Base-by-base conservation (phyloP, 805 yeast species). In the Candida morakotiae region DNA sequence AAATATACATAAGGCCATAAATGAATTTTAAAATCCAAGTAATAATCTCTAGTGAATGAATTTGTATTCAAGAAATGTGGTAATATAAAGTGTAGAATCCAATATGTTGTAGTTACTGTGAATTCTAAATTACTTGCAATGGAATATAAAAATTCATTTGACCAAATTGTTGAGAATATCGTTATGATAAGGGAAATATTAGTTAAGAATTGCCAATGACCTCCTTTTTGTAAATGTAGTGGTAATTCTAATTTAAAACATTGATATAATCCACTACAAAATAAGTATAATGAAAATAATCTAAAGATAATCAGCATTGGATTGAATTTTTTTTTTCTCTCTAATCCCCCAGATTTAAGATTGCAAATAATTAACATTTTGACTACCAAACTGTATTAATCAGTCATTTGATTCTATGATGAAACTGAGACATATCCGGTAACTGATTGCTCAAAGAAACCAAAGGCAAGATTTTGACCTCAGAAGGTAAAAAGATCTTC, bases 151-250 rank as follows among this genome's bases (percentile, higher is more conserved):
- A 21, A 20, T n/a, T 5, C 6, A 14, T 24, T 24, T n/a, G 23
- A 3, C 5, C 5, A 18, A 4, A 23, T 7, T 11, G 21, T 17
- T 4, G 4, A 33, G 4, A 33, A 5, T n/a, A 33, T n/a, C 2
- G 36, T 33, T 17, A 36, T 22, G 3, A 44, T 20, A 26, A 54
- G 39, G 24, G 52, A 42, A 25, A 45, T 17, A 28, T 54, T 54
- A 34, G 62, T 56, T 21, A 56, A 31, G 41, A 54, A 56, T 37
- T 55, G 59, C 31, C 37, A 44, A 17, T 51, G 47, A 4, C 58
- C 57, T 1, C 52, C 59, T 19, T 42, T 44, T 16, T 15, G 38
- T 28, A 56, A 38, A 21, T 46, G 44, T 15, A 43, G 42, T 4
- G 59, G 56, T 13, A 54, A 34, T 11, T 16, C 20, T 11, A 20